Evolutionary conservation across 768 basidiomycete genomes (phyloP).

Genomic region (Lactarius quietus): DNA sequence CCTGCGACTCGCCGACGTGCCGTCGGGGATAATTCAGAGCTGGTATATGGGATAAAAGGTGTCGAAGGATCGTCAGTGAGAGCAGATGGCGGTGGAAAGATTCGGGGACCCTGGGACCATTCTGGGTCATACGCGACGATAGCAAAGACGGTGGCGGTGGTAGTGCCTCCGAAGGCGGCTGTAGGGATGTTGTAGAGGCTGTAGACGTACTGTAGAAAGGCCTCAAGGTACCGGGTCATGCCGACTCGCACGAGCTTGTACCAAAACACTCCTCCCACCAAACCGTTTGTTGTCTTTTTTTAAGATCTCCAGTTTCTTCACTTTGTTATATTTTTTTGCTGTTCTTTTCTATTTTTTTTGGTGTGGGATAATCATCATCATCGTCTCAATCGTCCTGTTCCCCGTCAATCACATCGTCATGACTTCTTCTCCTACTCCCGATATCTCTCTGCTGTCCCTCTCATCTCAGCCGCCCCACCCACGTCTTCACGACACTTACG

Average conservation of each 20-base stretch:
- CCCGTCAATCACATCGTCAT: constrained; percentile 53
- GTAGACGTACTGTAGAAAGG: not conserved
- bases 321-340: constrained; percentile 1
- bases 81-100: constrained; percentile 23
- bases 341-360: constrained; percentile 3
- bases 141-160: constrained; percentile 46
- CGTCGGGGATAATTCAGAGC: constrained; percentile 32
- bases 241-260: not conserved
- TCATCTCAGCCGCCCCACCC: constrained; percentile 57
- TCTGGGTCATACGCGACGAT: constrained; percentile 41
- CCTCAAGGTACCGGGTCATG: not conserved
- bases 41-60: not conserved
- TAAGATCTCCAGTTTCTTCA: not conserved
- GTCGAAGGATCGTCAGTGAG: constrained; percentile 15
- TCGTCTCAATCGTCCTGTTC: constrained; percentile 3
- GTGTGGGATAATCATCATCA: constrained; percentile 8
- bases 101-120: constrained; percentile 60
- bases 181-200: constrained; percentile 26
- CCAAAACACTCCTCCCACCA: not conserved
- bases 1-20: constrained; percentile 3
- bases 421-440: constrained; percentile 71
- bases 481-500: constrained; percentile 85
- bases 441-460: constrained; percentile 75
- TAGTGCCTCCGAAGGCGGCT: constrained; percentile 46
- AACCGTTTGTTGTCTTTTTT: not conserved